These are phyloP conservation scores for Candida corydali DNA, from an alignment of 805 yeast genomes.

Conservation along the genomic window DNA sequence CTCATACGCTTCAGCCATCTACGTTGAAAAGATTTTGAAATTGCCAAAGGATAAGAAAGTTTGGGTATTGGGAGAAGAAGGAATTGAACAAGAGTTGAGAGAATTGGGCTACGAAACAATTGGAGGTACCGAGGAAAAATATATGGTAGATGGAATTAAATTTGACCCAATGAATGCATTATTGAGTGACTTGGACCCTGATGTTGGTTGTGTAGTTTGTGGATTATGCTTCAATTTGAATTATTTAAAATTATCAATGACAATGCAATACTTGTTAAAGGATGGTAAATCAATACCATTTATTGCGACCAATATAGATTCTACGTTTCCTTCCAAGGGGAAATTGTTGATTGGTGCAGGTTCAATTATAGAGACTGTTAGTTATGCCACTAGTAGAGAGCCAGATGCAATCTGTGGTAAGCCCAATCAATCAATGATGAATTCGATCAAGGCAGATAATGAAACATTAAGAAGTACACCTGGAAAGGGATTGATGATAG, in stretches of 20 bases:
- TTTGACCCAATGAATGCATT: slow-evolving; percentile 56
- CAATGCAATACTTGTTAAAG: slow-evolving; percentile 74
- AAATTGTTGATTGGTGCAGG: slow-evolving; percentile 93
- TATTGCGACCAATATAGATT: slow-evolving; percentile 91
- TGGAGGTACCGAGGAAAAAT: slow-evolving; percentile 77
- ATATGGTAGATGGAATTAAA: slow-evolving; percentile 40
- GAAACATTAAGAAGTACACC: slow-evolving; percentile 45
- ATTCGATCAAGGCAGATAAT: slow-evolving; percentile 70
- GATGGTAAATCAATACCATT: slow-evolving; percentile 57
- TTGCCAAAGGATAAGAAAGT: slow-evolving; percentile 74
- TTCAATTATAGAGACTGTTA: slow-evolving; percentile 73
- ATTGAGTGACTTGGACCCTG: slow-evolving; percentile 57
- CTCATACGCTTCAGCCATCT: slow-evolving; percentile 87
- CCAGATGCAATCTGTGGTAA: slow-evolving; percentile 89
- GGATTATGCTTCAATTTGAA: slow-evolving; percentile 78
- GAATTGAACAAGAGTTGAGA: slow-evolving; percentile 74
- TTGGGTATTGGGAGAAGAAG: slow-evolving; percentile 86
- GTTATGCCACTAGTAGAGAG: slow-evolving; percentile 69
- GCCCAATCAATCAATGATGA: slow-evolving; percentile 87
- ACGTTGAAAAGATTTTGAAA: slow-evolving; percentile 69
- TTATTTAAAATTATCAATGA: slow-evolving; percentile 75
- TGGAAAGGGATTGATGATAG: slow-evolving; percentile 78
- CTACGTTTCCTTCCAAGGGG: slow-evolving; percentile 90
- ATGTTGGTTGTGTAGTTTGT: slow-evolving; percentile 84
- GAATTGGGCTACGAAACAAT: slow-evolving; percentile 69